Evolutionary conservation across 164 flowering plant genomes (phyloP), one percentile per base, ranked within the genome.

Genomic region (Magnolia changhungtana): DNA sequence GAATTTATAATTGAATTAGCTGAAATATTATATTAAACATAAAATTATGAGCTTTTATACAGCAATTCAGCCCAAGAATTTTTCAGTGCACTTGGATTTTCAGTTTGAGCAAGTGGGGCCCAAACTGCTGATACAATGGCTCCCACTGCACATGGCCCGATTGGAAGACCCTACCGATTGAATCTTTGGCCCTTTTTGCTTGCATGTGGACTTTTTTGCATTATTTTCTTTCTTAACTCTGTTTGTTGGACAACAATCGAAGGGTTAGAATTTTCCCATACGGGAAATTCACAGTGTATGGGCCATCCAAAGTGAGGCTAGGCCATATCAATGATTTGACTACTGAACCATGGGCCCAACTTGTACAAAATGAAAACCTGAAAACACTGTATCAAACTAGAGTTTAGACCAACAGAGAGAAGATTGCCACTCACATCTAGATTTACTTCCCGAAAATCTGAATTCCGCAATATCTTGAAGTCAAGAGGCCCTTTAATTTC

Each of bases 381-480:
- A 37, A 7, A 37, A 37, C 0, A 3, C 45, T 37, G 45, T 37
- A 37, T 37, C 45, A 37, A 37, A 55, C 61, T 55, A 10, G 13
- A 55, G 61, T 55, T 37, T 5, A 55, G 3, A 55, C 14, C 8
- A 55, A 11, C 18, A 11, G 13, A 8, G 18, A 8, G 16, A 55
- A 11, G 13, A 55, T 16, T 55, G 61, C 61, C 67, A 86, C 97
- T 88, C 86, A 92, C 99, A 80, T 92, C 97, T 45, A 96, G 82
- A 67, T 75, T 82, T 59, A 92, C 79, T 86, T 96, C 99, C 27
- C 83, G 92, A 80, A 94, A 94, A 85, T 96, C 99, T 14, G 97
- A 81, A 82, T 96, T 96, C 77, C 92, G 83, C 73, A 91, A 66
- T 7, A 80, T 88, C 86, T 85, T 90, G 77, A 88, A 93, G 51